Percentiles rank a stretch among this genome's conserved stretches.
Evolutionary conservation across 352 stramenopile species (phyloP).

Genomic region (Peronospora farinosa): DNA sequence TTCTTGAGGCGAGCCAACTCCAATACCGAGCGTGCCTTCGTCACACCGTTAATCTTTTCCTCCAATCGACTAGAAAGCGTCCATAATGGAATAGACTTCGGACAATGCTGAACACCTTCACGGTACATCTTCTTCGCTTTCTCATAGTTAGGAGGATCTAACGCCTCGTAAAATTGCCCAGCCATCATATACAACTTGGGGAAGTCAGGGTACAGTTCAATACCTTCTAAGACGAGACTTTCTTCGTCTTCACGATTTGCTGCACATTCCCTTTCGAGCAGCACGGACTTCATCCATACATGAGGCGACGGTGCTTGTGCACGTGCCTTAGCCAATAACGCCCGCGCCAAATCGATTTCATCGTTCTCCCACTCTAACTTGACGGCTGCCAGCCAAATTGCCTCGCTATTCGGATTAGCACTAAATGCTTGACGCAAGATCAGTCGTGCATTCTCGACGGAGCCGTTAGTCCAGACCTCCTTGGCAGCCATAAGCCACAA

Average conservation of each 20-base stretch:
- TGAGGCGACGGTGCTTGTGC: constrained; percentile 83
- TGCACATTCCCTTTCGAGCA: constrained; percentile 91
- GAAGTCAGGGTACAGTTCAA: constrained; percentile 88
- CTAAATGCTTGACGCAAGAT: constrained; percentile 96
- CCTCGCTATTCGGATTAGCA: constrained; percentile 93
- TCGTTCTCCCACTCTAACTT: constrained; percentile 99
- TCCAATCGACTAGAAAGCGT: constrained; percentile 91
- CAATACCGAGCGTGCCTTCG: constrained; percentile 95
- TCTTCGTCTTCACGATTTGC: constrained; percentile 58
- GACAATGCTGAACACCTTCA: constrained; percentile 88
- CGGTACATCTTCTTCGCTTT: constrained; percentile 90
- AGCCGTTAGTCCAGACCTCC: constrained; percentile 92
- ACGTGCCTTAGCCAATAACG: constrained; percentile 70
- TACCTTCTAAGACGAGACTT: constrained; percentile 87
- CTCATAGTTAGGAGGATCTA: constrained; percentile 48
- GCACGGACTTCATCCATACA: constrained; percentile 97
- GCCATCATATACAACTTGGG: constrained; percentile 98
- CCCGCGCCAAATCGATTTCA: constrained; percentile 89
- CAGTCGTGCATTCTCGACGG: constrained; percentile 89
- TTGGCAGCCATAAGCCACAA: constrained; percentile 98
- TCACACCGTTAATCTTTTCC: constrained; percentile 85
- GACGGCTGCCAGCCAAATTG: constrained; percentile 93
- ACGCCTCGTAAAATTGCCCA: constrained; percentile 87
- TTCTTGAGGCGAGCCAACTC: constrained; percentile 96
- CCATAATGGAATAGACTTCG: constrained; percentile 92